Conservation (phyloP, 441 rosid species). For the Macaranga tanarius region DNA sequence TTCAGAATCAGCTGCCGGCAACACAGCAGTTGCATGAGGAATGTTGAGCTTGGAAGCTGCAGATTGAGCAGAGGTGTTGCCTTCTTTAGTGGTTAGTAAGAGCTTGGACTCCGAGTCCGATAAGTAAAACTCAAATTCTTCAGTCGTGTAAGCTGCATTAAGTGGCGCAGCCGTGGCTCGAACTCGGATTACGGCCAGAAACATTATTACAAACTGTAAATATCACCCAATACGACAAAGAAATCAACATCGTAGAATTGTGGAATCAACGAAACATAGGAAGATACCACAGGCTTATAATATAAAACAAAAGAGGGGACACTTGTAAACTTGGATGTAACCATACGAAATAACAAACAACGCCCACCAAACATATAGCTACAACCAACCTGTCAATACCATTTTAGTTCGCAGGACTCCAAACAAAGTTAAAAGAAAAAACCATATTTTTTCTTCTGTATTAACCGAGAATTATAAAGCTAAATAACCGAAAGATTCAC, state of each 20-base stretch:
- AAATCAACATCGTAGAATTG: background rate
- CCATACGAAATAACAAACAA: too few species aligned
- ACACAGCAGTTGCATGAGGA: conserved; percentile 49
- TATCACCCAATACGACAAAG: background rate
- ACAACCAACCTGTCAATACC: background rate
- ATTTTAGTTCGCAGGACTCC: background rate
- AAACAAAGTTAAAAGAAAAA: too few species aligned
- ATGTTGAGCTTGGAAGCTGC: conserved; percentile 77
- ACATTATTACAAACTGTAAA: conserved; percentile 66
- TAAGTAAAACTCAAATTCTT: conserved; percentile 87
- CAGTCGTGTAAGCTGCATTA: conserved; percentile 76
- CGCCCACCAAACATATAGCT: background rate
- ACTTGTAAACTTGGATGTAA: too few species aligned
- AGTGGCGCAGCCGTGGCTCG: conserved; percentile 84
- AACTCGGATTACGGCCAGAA: conserved; percentile 72
- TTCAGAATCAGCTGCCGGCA: conserved; percentile 36
- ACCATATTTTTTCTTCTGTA: too few species aligned
- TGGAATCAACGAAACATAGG: background rate
- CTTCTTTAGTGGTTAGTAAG: conserved; percentile 51
- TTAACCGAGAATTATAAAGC: too few species aligned
- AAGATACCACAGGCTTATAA: background rate
- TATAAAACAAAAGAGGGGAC: background rate
- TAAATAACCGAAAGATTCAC: too few species aligned
- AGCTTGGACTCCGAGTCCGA: conserved; percentile 84
- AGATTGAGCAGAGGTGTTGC: conserved; percentile 55